A percentile compares a stretch with the other conserved stretches of the same genome.
phyloP scores from a whole-genome alignment of 2,329 filamentous ascomycete species.

The Akanthomyces uredinophilus region DNA sequence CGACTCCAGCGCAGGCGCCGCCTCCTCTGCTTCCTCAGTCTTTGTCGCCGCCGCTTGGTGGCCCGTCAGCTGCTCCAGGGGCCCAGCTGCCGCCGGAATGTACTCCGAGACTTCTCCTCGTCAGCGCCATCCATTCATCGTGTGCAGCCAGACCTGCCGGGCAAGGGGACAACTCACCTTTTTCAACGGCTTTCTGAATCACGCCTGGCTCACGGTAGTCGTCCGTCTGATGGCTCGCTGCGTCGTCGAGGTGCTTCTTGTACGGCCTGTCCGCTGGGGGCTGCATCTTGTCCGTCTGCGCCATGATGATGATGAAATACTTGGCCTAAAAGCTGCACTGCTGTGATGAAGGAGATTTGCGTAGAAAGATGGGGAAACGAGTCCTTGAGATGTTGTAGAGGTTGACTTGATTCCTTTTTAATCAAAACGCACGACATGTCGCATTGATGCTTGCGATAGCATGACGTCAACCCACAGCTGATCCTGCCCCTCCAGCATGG shows the following conservation, averaged over 20 bases:
- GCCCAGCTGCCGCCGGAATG: constrained; percentile 37
- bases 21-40: constrained; percentile 11
- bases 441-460: neutral
- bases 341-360: neutral
- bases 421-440: neutral
- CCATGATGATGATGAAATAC: neutral
- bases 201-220: neutral
- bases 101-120: constrained; percentile 34
- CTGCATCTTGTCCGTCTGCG: neutral
- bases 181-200: constrained; percentile 6
- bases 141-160: neutral
- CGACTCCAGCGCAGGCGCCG: constrained; percentile 11
- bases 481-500: constrained; percentile 12
- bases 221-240: constrained; percentile 2
- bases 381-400: neutral
- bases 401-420: neutral
- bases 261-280: constrained; percentile 9
- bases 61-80: constrained; percentile 34
- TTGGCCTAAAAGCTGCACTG: neutral
- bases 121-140: neutral
- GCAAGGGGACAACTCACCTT: neutral
- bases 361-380: no score
- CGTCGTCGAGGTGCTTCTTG: constrained; percentile 13
- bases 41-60: constrained; percentile 16
- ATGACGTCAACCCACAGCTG: constrained; percentile 14